Evolutionary conservation across 1,139 yeast genomes (phyloP), one percentile per base, ranked within the genome.

Genomic region (Geotrichum candidum): DNA sequence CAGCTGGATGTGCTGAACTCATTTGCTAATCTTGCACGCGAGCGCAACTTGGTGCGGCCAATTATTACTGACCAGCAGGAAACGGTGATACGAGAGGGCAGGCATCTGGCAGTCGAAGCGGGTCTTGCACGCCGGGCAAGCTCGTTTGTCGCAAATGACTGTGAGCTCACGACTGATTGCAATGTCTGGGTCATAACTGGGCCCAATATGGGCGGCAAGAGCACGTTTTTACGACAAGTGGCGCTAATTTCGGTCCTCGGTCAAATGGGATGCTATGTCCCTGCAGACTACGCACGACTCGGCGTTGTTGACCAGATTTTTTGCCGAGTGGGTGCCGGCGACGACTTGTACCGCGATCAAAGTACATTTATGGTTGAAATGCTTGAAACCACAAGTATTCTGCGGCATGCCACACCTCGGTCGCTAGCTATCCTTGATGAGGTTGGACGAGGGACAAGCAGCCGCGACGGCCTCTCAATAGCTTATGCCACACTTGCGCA

Each of bases 151-250:
- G 78, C 87, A 0, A 94, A 94, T 71, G 85, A 86, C 69, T 83
- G 89, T 67, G 67, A 74, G 0, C 69, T 84, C 10, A 66, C 75
- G 0, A 65, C 70, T 3, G 69, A 74, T 1, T 46, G 60, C 45
- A 69, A 73, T 11, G 68, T 80, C 15, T 89, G 96, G 92, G 80
- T 94, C 9, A 85, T 94, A 4, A 86, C 97, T 0, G 99, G 99
- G 1, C 98, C 98, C 0, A 94, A 94, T 71, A 94, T 94, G 98
- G 98, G 98, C 2, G 99, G 99, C 0, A 94, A 94, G 70, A 88
- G 96, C 54, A 92, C 98, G 0, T 94, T 84, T 69, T 76, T 94
- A 58, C 81, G 98, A 56, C 98, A 92, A 68, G 88, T 87, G 70
- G 98, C 97, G 0, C 75, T 91, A 18, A 88, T 90, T 56, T 86